Conservation (phyloP, 2,329 filamentous ascomycete genomes). For the Cadophora sp. region DNA sequence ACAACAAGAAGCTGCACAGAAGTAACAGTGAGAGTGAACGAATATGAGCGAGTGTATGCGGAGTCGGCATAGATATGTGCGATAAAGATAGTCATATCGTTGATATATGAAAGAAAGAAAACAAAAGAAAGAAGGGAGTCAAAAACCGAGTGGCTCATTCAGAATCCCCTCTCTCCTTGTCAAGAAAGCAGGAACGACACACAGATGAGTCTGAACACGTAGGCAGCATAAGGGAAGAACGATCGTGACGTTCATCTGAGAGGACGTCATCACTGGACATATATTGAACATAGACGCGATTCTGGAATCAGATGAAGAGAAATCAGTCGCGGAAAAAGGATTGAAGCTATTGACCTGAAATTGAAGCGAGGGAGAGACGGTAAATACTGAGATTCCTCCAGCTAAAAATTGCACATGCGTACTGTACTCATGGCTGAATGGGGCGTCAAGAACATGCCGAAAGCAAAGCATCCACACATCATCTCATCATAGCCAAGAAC, state of each 20-base stretch:
- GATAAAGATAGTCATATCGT: not conserved
- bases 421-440: not conserved
- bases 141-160: no score
- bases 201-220: not conserved
- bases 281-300: no score
- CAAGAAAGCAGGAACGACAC: not conserved
- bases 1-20: not conserved
- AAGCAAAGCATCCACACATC: not conserved
- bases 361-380: no score
- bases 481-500: not conserved
- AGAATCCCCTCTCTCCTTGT: not conserved
- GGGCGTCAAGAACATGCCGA: not conserved
- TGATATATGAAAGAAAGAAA: not conserved
- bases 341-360: no score
- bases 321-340: no score
- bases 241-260: not conserved
- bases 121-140: not conserved
- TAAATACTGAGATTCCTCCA: no score
- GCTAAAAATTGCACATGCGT: no score
- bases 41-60: slow-evolving; percentile 8
- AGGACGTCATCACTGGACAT: no score
- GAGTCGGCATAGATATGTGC: not conserved
- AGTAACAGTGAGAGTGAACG: not conserved
- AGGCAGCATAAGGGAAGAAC: not conserved
- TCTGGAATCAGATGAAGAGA: no score